Evolutionary conservation across 306 rosid species (phyloP).

Genomic region (barrel medic (Medicago truncatula)): DNA sequence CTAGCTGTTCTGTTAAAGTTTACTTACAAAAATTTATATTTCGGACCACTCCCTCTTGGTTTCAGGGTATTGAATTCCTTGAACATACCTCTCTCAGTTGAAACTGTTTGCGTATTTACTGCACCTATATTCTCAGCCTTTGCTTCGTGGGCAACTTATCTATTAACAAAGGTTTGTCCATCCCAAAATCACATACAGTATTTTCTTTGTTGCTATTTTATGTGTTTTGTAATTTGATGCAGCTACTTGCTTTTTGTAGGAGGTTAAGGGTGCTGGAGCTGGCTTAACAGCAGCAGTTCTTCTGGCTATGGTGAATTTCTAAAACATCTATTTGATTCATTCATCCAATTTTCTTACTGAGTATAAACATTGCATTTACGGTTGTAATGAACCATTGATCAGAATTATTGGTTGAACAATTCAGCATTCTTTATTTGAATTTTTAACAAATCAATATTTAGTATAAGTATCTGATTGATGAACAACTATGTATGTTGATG

Average conservation of each 20-base stretch:
- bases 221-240: conserved; percentile 38
- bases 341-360: conserved; percentile 15
- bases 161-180: conserved; percentile 80
- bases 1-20: conserved; percentile 29
- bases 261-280: conserved; percentile 96
- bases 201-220: conserved; percentile 7
- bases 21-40: conserved; percentile 29
- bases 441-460: not conserved
- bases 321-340: conserved; percentile 35
- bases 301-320: conserved; percentile 85
- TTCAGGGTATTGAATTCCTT: conserved; percentile 80
- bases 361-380: conserved; percentile 32
- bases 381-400: conserved; percentile 21
- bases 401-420: conserved; percentile 2
- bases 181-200: conserved; percentile 9
- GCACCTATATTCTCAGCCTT: conserved; percentile 98
- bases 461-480: conserved; percentile 22
- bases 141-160: conserved; percentile 96
- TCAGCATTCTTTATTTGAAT: conserved; percentile 24
- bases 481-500: not conserved
- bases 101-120: conserved; percentile 97
- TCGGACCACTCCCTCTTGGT: conserved; percentile 40
- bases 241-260: conserved; percentile 58
- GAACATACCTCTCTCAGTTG: conserved; percentile 96
- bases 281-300: conserved; percentile 93